Percentiles rank a stretch among this genome's conserved stretches.
phyloP scores from a whole-genome alignment of 352 stramenopile species.

The Globisporangium alternatum region DNA sequence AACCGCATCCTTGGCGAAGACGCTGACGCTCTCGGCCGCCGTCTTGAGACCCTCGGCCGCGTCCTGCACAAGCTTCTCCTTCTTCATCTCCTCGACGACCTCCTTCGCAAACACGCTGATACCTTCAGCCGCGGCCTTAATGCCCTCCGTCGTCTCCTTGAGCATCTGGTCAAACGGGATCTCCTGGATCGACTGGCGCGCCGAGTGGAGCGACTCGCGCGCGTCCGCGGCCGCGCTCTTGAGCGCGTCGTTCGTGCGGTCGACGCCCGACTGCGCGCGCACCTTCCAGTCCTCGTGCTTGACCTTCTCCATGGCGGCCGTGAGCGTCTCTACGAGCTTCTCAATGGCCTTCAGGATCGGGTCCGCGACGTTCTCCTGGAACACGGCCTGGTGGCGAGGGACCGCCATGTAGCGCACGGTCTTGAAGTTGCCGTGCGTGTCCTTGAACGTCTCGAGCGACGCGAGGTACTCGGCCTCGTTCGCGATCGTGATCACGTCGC shows the following conservation, averaged over 20 bases:
- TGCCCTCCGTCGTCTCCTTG: slow-evolving; percentile 70
- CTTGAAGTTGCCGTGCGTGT: slow-evolving; percentile 29
- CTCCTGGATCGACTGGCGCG: slow-evolving; percentile 64
- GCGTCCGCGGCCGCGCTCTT: slow-evolving; percentile 55
- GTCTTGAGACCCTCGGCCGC: slow-evolving; percentile 13
- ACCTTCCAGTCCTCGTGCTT: slow-evolving; percentile 79
- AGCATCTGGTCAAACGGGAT: slow-evolving; percentile 83
- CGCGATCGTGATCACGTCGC: slow-evolving; percentile 68
- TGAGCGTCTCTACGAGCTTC: slow-evolving; percentile 78
- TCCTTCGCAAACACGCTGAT: slow-evolving; percentile 79
- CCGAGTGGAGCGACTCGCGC: slow-evolving; percentile 46
- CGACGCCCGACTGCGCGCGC: slow-evolving; percentile 45
- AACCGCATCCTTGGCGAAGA: slow-evolving; percentile 58
- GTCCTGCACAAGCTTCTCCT: slow-evolving; percentile 19
- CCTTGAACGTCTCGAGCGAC: slow-evolving; percentile 56
- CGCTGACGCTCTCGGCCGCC: slow-evolving; percentile 35
- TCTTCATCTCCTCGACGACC: slow-evolving; percentile 66
- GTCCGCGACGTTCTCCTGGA: slow-evolving; percentile 80
- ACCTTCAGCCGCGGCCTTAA: slow-evolving; percentile 74
- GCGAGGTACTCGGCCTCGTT: slow-evolving; percentile 67
- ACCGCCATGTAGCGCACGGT: slow-evolving; percentile 69
- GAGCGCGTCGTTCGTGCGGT: slow-evolving; percentile 62
- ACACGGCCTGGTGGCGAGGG: slow-evolving; percentile 51
- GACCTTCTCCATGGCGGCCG: slow-evolving; percentile 75
- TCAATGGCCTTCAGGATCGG: slow-evolving; percentile 80